Conservation (phyloP, 2,329 filamentous ascomycete genomes). For the Fusarium avenaceum region DNA sequence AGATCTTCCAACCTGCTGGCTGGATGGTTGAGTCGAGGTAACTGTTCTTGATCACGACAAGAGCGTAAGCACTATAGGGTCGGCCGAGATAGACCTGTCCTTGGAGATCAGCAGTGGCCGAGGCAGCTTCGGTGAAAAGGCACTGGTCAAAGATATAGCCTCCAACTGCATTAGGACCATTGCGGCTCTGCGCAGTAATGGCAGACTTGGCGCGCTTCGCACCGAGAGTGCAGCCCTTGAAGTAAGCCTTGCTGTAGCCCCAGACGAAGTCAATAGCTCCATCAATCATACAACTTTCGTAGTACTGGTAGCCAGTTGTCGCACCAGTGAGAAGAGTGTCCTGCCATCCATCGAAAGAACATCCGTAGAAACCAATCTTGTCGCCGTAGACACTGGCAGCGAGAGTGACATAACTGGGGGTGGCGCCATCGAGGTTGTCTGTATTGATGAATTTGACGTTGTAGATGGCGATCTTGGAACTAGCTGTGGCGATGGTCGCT, state of each 20-base stretch:
- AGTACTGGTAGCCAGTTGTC: constrained; percentile 38
- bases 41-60: constrained; percentile 63
- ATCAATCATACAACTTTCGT: constrained; percentile 40
- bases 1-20: constrained; percentile 59
- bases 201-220: constrained; percentile 38
- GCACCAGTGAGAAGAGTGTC: constrained; percentile 36
- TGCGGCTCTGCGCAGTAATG: constrained; percentile 50
- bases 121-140: constrained; percentile 50
- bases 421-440: constrained; percentile 35
- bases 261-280: constrained; percentile 44
- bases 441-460: constrained; percentile 60
- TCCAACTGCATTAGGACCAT: constrained; percentile 51
- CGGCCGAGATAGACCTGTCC: constrained; percentile 61
- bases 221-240: constrained; percentile 44
- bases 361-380: constrained; percentile 58
- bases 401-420: constrained; percentile 37
- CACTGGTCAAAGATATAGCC: constrained; percentile 59
- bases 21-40: constrained; percentile 56
- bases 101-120: constrained; percentile 41
- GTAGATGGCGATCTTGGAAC: constrained; percentile 58
- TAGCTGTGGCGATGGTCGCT: constrained; percentile 47
- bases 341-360: constrained; percentile 47
- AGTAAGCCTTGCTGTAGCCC: constrained; percentile 46
- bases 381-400: constrained; percentile 51
- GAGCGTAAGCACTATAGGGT: constrained; percentile 60